Conservation (phyloP, 495 filamentous ascomycete genomes). For the Podospora conica region DNA sequence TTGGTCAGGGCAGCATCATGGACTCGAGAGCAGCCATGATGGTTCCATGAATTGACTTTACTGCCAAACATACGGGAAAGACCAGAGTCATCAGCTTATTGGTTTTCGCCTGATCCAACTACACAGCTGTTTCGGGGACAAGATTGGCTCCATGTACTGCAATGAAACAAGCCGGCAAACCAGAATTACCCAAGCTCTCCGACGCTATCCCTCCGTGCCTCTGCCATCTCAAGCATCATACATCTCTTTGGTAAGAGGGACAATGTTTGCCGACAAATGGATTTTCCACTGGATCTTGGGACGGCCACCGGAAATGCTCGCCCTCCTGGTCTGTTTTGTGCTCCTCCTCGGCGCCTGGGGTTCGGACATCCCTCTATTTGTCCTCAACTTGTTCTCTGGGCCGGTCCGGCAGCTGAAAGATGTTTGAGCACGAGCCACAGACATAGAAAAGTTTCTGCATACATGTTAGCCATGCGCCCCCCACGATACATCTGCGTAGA, state of each 20-base stretch:
- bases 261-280: not conserved
- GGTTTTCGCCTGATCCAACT: not conserved
- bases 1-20: not conserved
- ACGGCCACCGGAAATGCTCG: not conserved
- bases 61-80: not conserved
- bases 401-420: constrained; percentile 53
- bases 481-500: not conserved
- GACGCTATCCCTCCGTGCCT: not conserved
- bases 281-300: not conserved
- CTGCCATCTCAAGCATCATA: too few relatives aligned
- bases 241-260: not conserved
- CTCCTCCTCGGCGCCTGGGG: not conserved
- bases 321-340: not conserved
- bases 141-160: not conserved
- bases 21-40: not conserved
- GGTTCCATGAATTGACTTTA: not conserved
- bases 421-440: constrained; percentile 85
- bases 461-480: not conserved
- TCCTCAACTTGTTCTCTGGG: not conserved
- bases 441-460: constrained; percentile 93
- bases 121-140: not conserved
- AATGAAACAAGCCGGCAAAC: not conserved
- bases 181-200: not conserved
- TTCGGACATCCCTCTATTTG: not conserved
- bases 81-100: not conserved